These are phyloP conservation scores for Ophiocordyceps camponoti-rufipedis DNA, from an alignment of 2,329 filamentous ascomycete species.

Conservation along the genomic window DNA sequence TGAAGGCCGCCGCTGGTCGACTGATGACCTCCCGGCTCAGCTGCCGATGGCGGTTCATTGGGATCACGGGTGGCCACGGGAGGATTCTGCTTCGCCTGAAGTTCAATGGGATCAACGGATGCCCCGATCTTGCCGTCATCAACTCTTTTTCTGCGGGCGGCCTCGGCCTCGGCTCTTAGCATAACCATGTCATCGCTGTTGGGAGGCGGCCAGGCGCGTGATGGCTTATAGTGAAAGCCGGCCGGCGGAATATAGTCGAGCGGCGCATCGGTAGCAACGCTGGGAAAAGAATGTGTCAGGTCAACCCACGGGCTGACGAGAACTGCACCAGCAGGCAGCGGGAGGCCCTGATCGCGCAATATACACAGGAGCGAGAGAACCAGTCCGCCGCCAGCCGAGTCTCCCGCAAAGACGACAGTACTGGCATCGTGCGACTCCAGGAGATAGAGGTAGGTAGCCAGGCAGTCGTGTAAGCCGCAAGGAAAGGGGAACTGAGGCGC, in stretches of 20 bases:
- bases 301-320: slow-evolving; percentile 94
- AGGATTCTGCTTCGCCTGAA: slow-evolving; percentile 15
- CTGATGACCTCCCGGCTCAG: slow-evolving; percentile 3
- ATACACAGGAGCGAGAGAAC: slow-evolving; percentile 61
- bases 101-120: slow-evolving; percentile 5
- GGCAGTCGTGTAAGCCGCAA: slow-evolving; percentile 75
- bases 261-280: slow-evolving; percentile 51
- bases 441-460: slow-evolving; percentile 75
- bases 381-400: slow-evolving; percentile 90
- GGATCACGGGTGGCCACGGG: slow-evolving; percentile 10
- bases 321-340: slow-evolving; percentile 75
- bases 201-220: slow-evolving; percentile 79
- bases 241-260: slow-evolving; percentile 76
- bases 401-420: slow-evolving; percentile 75
- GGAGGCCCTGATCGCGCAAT: slow-evolving; percentile 64
- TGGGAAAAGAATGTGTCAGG: slow-evolving; percentile 87
- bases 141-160: slow-evolving; percentile 18
- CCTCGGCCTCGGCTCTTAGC: slow-evolving; percentile 31
- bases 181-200: slow-evolving; percentile 49
- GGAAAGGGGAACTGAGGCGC: slow-evolving; percentile 93
- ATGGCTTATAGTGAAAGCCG: slow-evolving; percentile 85
- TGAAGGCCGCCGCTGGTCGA: slow-evolving; percentile 11
- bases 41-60: slow-evolving; percentile 5
- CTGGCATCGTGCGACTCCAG: slow-evolving; percentile 57
- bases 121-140: slow-evolving; percentile 6